Conservation (phyloP, 225 moss, liverwort and hornwort species). For the Straminergon stramineum region DNA sequence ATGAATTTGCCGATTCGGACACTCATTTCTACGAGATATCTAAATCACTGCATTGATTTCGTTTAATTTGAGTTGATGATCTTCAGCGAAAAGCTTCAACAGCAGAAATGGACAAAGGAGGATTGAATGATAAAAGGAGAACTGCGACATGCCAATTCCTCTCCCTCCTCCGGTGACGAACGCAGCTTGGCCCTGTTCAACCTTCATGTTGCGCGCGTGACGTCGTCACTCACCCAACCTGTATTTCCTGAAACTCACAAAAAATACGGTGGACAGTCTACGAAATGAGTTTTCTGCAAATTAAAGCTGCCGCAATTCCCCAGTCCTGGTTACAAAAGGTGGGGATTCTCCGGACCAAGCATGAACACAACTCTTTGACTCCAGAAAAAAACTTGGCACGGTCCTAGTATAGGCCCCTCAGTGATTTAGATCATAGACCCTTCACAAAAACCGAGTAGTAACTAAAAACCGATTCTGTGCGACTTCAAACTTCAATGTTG, state of each 20-base stretch:
- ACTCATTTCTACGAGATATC: background rate
- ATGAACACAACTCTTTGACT: background rate
- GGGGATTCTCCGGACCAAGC: background rate
- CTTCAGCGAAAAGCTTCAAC: background rate
- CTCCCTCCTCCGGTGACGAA: slow-evolving; percentile 6
- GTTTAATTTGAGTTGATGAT: background rate
- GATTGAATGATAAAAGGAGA: background rate
- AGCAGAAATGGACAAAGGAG: background rate
- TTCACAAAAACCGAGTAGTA: background rate
- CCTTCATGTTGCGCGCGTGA: background rate
- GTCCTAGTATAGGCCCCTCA: background rate
- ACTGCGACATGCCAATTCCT: background rate
- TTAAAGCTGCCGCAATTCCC: background rate
- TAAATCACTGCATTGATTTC: background rate
- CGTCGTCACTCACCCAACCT: background rate
- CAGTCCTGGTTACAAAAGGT: no score
- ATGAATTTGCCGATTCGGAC: no score
- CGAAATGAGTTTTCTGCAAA: background rate
- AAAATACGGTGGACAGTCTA: background rate
- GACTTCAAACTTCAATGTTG: background rate
- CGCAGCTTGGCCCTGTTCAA: slow-evolving; percentile 11
- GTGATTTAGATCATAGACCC: background rate
- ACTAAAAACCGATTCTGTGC: background rate
- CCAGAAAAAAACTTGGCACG: background rate
- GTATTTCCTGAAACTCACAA: background rate